Evolutionary conservation across 108 stramenopile genomes (phyloP), one percentile per base, ranked within the genome.

Genomic region (Stephanodiscus minutulus): DNA sequence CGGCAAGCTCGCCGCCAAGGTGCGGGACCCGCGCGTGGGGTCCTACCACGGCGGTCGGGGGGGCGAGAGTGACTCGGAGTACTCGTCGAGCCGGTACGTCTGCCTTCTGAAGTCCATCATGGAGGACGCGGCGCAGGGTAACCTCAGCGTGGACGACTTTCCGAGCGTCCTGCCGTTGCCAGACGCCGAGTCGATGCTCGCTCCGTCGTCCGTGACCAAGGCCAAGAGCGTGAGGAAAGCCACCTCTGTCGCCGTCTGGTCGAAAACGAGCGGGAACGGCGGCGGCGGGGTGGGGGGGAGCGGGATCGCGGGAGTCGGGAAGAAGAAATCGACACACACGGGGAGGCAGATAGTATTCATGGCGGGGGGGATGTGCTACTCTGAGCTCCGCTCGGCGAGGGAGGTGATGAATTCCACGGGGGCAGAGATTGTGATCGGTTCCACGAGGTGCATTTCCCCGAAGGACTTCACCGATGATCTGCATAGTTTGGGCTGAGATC

Each of bases 161-260:
- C 96, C 97, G 17, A 93, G 91, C 70, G 88, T 95, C 13, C 65
- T 95, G 58, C 93, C 95, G 6, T 83, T 96, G 75, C 95, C 96
- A 5, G 82, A 87, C 58, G 66, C 77, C 18, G 70, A 82, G 47
- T 59, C 60, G 53, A 57, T 79, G 55, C 50, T 72, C 20, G 70
- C 31, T 0, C 59, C 27, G 6, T 55, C 70, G 18, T 39, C 70
- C 37, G 11, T 46, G 29, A 74, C 49, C 46, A 72, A 36, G 21
- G 79, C 76, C 36, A 75, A 70, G 29, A 84, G 85, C 36, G 84
- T 85, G 10, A 70, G 87, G 50, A 85, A 86, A 46, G 58, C 54
- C 4, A 65, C 55, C 3, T 39, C 68, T 7, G 76, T 78, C n/a
- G 76, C 82, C 10, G 61, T 79, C 46, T 87, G 88, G 88, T 76